Evolutionary conservation across 306 rosid species (phyloP), one percentile per base, ranked within the genome.

Genomic region (Vigna radiata): DNA sequence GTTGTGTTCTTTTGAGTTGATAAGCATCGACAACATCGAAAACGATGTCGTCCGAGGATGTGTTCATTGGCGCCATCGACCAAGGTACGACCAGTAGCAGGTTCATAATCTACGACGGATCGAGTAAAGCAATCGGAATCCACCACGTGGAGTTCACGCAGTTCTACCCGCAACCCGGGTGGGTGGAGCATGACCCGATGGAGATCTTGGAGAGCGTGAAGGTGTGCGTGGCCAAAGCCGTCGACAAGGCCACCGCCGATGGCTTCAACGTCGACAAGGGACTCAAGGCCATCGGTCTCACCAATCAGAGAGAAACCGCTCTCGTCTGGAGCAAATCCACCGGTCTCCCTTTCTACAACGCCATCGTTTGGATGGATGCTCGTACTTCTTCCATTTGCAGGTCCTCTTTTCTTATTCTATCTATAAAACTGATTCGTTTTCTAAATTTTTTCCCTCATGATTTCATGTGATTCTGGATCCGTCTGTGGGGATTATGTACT

Each of bases 341-440:
- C 2, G 98, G 98, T 31, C 59, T 8, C 39, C 97, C 98, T 67
- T 97, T 95, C 41, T 48, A 90, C 76, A 80, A 88, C 47, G 97
- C 98, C 69, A 84, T 95, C 72, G 98, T 95, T 80, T 95, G 98
- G 98, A 92, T 92, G 98, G 98, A 95, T 77, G 96, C 29, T 71
- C 92, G 98, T 2, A 92, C 98, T 31, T 84, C 93, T 56, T 50
- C 90, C 27, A 48, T 95, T 84, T 95, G 96, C 96, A 85, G 97
- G 98, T 92, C 23, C 50, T 25, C 18, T n/a, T 39, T 48, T 23
- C 4, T 2, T 0, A 3, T 27, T 8, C 43, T 2, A 2, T 9
- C 2, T 8, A 41, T 41, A 8, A 41, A 9, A 41, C 10, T 1
- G 46, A 8, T 41, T 41, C 41, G 2, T 3, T 41, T 8, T 41